Evolutionary conservation across 306 rosid species (phyloP).

Genomic region (Rubus idaeus): DNA sequence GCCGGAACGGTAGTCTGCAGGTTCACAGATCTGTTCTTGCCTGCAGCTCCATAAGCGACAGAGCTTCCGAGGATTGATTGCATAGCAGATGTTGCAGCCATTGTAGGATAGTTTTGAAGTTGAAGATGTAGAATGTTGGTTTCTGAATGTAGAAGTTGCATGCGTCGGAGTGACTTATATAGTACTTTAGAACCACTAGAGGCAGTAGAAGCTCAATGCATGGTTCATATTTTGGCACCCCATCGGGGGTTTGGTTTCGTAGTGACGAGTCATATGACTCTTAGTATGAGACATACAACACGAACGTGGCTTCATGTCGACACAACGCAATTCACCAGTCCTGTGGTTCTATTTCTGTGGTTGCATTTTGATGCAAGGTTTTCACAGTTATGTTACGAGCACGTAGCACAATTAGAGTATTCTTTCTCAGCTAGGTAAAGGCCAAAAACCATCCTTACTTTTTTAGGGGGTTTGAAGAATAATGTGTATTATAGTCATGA

Average conservation of each 20-base stretch:
- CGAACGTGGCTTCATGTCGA: background rate
- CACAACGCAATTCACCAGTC: background rate
- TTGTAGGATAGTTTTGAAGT: background rate
- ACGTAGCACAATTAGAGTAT: no score
- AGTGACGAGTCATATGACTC: background rate
- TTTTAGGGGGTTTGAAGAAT: no score
- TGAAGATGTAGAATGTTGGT: background rate
- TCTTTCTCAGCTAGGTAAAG: no score
- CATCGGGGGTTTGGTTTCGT: background rate
- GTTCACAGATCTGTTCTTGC: conserved; percentile 3
- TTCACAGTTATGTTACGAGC: no score
- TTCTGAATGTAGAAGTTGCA: background rate
- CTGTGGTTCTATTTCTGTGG: no score
- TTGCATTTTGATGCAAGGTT: no score
- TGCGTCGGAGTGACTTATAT: background rate
- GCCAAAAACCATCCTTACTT: no score
- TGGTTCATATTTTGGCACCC: background rate
- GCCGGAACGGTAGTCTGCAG: background rate
- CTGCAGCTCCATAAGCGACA: background rate
- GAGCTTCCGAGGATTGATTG: conserved; percentile 1
- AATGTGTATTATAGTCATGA: no score
- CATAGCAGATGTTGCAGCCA: background rate
- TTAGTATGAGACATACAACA: no score
- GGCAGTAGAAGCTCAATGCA: background rate
- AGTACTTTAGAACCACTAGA: background rate